A percentile compares a stretch with the other conserved stretches of the same genome.
phyloP scores from a whole-genome alignment of 495 filamentous ascomycete species.

The Recurvomyces mirabilis region DNA sequence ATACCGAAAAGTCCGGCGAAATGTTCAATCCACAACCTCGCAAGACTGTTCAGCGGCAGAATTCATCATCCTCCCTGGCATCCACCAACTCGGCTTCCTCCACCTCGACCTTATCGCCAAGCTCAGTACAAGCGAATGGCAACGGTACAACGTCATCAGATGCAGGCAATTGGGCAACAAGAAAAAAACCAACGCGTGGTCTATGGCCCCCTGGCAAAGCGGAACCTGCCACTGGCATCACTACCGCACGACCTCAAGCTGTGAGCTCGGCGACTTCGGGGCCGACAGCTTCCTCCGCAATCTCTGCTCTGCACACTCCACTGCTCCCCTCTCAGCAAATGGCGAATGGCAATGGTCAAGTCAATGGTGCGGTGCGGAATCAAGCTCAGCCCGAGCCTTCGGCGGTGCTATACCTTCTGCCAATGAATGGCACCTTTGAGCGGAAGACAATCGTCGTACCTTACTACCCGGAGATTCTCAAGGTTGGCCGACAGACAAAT shows the following conservation, averaged over 20 bases:
- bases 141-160: conserved; percentile 31
- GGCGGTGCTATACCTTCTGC: conserved; percentile 68
- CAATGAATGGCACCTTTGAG: conserved; percentile 90
- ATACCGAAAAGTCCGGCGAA: conserved; percentile 72
- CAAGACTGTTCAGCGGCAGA: conserved; percentile 72
- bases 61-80: conserved; percentile 68
- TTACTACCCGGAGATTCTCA: conserved; percentile 73
- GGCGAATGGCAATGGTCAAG: conserved; percentile 43
- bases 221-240: conserved; percentile 53
- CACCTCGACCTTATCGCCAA: conserved; percentile 32
- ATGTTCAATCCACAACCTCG: conserved; percentile 64
- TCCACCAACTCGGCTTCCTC: conserved; percentile 25
- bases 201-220: conserved; percentile 64
- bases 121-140: conserved; percentile 38
- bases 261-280: conserved; percentile 53
- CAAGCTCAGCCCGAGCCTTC: conserved; percentile 46
- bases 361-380: conserved; percentile 53
- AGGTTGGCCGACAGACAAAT: conserved; percentile 94
- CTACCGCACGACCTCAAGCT: conserved; percentile 50
- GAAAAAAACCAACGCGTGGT: conserved; percentile 55
- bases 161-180: conserved; percentile 38
- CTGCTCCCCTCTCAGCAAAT: conserved; percentile 64
- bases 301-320: conserved; percentile 66
- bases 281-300: conserved; percentile 52
- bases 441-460: conserved; percentile 90